Percentiles rank a stretch among this genome's conserved stretches.
Evolutionary conservation across 306 rosid genomes (phyloP).

Genomic region (Aeschynomene evenia): DNA sequence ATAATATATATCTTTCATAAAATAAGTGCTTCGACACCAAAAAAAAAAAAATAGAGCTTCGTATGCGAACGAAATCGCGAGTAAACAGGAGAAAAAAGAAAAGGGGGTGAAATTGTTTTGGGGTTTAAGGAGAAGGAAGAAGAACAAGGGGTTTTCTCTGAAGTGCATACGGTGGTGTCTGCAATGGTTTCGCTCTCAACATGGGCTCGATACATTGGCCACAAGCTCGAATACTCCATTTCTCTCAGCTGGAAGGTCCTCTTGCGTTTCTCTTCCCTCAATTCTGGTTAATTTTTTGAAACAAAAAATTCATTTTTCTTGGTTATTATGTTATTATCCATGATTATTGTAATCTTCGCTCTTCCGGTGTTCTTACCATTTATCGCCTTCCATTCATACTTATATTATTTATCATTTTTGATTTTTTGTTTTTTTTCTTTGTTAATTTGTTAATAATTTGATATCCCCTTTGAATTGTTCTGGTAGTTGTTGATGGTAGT

Average conservation of each 20-base stretch:
- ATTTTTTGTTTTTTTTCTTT: not conserved
- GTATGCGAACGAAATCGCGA: not conserved
- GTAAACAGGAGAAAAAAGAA: too few relatives aligned
- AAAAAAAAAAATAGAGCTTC: not conserved
- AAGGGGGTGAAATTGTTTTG: not conserved
- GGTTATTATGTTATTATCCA: slow-evolving; percentile 6
- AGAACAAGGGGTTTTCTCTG: not conserved
- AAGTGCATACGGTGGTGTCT: not conserved
- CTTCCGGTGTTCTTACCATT: not conserved
- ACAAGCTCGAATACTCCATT: slow-evolving; percentile 58
- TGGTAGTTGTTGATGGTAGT: not conserved
- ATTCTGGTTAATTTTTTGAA: not conserved
- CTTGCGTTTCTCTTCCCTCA: not conserved
- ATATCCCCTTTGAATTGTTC: not conserved
- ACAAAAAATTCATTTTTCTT: not conserved
- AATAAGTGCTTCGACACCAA: too few relatives aligned
- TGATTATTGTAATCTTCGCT: not conserved
- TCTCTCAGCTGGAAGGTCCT: slow-evolving; percentile 62
- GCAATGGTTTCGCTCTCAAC: slow-evolving; percentile 62
- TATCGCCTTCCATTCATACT: not conserved
- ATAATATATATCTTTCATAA: too few relatives aligned
- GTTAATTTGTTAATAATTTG: not conserved
- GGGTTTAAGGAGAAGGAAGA: slow-evolving; percentile 2
- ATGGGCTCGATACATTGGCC: slow-evolving; percentile 55
- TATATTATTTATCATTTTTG: not conserved